A percentile compares a stretch with the other conserved stretches of the same genome.
Evolutionary conservation across 2,329 filamentous ascomycete species (phyloP).

Genomic region (Claviceps arundinis): DNA sequence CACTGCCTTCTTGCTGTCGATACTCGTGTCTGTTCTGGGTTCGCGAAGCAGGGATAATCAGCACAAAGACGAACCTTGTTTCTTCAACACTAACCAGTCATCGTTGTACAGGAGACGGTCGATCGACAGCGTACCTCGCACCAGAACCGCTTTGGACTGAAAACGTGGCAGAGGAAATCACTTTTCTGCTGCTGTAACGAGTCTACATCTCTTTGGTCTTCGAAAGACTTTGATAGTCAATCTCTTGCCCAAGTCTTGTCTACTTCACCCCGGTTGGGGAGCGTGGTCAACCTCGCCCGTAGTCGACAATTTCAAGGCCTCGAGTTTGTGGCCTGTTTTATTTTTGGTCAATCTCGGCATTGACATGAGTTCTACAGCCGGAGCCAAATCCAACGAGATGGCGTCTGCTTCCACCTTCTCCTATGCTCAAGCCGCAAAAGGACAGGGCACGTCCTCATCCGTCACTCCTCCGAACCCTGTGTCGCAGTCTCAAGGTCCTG

Average conservation of each 20-base stretch:
- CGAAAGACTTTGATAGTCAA: neutral
- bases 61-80: neutral
- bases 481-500: constrained; percentile 14
- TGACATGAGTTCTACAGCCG: constrained; percentile 14
- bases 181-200: neutral
- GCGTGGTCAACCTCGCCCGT: constrained; percentile 6
- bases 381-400: constrained; percentile 28
- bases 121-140: neutral
- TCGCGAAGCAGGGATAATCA: neutral
- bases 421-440: constrained; percentile 91
- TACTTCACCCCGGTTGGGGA: constrained; percentile 10
- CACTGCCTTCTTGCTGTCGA: neutral
- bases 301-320: constrained; percentile 2
- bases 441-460: constrained; percentile 37
- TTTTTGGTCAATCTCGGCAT: neutral
- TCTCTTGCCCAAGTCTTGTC: constrained; percentile 1
- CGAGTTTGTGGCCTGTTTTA: neutral
- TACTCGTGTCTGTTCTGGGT: neutral
- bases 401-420: constrained; percentile 57
- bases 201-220: neutral
- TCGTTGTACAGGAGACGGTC: neutral
- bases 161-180: neutral
- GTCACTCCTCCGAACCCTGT: constrained; percentile 14
- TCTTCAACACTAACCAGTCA: neutral
- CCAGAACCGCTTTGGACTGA: neutral